Percentiles rank a stretch among this genome's conserved stretches.
phyloP scores from a whole-genome alignment of 495 filamentous ascomycete species.

The Glarea lozoyensis region DNA sequence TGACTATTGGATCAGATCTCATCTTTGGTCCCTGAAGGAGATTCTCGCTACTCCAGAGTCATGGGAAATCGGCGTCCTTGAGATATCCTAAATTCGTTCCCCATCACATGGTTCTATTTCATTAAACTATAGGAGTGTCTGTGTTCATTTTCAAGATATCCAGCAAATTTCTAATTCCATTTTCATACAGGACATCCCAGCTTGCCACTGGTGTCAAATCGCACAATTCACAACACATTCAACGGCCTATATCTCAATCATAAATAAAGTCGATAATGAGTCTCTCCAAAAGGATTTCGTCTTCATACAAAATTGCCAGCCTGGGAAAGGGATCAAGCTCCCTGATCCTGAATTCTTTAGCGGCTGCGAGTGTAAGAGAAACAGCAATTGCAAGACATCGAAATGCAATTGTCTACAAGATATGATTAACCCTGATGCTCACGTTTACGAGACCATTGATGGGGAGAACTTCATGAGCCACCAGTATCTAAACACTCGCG shows the following conservation, averaged over 20 bases:
- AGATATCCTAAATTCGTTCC: too few relatives aligned
- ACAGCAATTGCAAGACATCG: constrained; percentile 36
- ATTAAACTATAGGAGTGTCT: too few relatives aligned
- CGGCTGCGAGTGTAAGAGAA: constrained; percentile 43
- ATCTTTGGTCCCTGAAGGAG: too few relatives aligned
- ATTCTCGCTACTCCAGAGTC: too few relatives aligned
- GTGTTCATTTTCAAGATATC: too few relatives aligned
- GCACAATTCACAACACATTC: constrained; percentile 32
- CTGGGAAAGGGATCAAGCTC: constrained; percentile 33
- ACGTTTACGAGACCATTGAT: constrained; percentile 18
- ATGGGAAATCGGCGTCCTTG: too few relatives aligned
- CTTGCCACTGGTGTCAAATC: constrained; percentile 45
- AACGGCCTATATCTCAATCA: constrained; percentile 21
- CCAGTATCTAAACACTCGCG: constrained; percentile 39
- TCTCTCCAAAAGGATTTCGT: constrained; percentile 40
- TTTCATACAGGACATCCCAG: too few relatives aligned
- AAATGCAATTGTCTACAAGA: constrained; percentile 46
- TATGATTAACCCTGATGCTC: constrained; percentile 23
- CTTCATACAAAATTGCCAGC: constrained; percentile 39
- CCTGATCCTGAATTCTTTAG: constrained; percentile 38
- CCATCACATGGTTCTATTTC: too few relatives aligned
- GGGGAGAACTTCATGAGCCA: constrained; percentile 34
- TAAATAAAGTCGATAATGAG: constrained; percentile 34
- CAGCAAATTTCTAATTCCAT: too few relatives aligned
- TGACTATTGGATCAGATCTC: too few relatives aligned